Evolutionary conservation across 345 rosid genomes (phyloP), one percentile per base, ranked within the genome.

Genomic region (Corchorus olitorius): DNA sequence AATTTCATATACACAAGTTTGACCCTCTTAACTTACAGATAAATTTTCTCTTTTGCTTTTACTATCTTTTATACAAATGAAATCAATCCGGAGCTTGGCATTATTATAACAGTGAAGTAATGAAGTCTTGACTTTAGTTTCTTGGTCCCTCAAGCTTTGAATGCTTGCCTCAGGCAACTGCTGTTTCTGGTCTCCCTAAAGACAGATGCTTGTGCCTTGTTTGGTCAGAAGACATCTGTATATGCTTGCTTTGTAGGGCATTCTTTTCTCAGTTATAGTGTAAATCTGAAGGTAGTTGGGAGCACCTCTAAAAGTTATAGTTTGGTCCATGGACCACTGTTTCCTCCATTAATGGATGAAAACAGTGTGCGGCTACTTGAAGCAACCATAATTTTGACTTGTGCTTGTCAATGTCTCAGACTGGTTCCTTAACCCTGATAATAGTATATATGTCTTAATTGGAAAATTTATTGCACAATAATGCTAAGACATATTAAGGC

Each of bases 1-100:
- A 14, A 67, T 46, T 66, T 45, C 22, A 14, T 46, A 67, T 22
- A 74, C 68, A 52, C 53, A 45, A 78, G 66, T 76, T 83, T 70
- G 66, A 75, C 77, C 77, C 63, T 45, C 20, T 41, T 70, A 76
- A 69, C 60, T 53, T 46, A n/a, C 46, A 43, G 64, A 58, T 34
- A 7, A 50, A 69, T 46, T 73, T 39, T 62, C 75, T 60, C 43
- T 52, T 33, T 13, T 16, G 45, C 17, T 27, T 27, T 27, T 53
- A 14, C 14, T 49, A 4, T 56, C 19, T 39, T 14, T 34, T 46
- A 39, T 59, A 11, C 68, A 43, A 60, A 27, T 37, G 37, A 43
- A 8, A 27, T 60, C 65, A 43, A 4, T 59, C 76, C 39, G 41
- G 3, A 48, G 49, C 56, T 27, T 68, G 15, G 27, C n/a, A 22